Conservation (phyloP, 352 stramenopile genomes). For the Phytophthora citrophthora region DNA sequence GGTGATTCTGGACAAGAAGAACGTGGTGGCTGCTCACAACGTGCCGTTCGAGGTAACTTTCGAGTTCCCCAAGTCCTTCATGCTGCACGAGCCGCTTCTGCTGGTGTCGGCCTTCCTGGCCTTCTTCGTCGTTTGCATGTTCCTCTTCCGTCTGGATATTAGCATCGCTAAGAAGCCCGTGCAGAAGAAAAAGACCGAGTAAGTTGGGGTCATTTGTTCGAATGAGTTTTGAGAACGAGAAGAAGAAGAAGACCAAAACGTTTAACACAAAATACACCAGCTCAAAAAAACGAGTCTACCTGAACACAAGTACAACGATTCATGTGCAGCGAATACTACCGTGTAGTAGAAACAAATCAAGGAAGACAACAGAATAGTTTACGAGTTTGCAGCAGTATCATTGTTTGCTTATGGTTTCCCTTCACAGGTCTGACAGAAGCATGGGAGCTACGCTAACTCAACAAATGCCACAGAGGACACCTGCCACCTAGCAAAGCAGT, state of each 20-base stretch:
- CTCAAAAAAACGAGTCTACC: constrained; percentile 1
- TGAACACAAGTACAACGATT: not conserved
- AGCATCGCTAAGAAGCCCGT: constrained; percentile 58
- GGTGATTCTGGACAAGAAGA: constrained; percentile 83
- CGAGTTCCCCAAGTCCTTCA: constrained; percentile 79
- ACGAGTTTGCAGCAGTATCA: constrained; percentile 52
- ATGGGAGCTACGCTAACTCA: constrained; percentile 27
- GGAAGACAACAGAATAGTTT: not conserved
- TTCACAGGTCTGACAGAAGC: constrained; percentile 20
- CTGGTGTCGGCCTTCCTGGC: constrained; percentile 84
- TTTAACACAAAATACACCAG: constrained; percentile 16
- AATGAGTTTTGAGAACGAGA: constrained; percentile 17
- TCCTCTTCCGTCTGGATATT: constrained; percentile 85
- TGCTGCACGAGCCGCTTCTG: constrained; percentile 88
- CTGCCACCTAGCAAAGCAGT: constrained; percentile 21
- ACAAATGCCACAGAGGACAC: constrained; percentile 22
- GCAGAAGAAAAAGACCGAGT: constrained; percentile 77
- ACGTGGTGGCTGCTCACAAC: constrained; percentile 87
- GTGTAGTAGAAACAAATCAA: no score
- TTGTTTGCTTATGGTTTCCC: constrained; percentile 36
- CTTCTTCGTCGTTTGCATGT: constrained; percentile 88
- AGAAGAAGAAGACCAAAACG: constrained; percentile 9
- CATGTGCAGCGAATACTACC: no score
- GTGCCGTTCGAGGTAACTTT: constrained; percentile 88
- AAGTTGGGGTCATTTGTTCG: constrained; percentile 33